Base-by-base conservation (phyloP, 2,329 filamentous ascomycete species). In the Dichotomopilus funicola region DNA sequence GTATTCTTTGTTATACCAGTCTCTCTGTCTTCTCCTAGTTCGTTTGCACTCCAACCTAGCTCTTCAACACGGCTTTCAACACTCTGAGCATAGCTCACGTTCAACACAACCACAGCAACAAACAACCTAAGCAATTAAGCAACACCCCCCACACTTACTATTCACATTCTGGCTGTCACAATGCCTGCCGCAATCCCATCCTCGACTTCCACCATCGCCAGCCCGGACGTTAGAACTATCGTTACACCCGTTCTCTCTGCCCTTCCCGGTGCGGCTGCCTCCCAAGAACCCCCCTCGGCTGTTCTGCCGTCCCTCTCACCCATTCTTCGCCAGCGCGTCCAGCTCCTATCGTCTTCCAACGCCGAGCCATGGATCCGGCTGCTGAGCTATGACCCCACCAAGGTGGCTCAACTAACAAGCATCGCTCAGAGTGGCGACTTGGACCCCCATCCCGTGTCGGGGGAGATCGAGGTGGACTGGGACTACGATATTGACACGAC, bases 401-500 rank as follows among this genome's bases (percentile, higher is more conserved):
- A 78, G 59, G 74, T 77, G 3, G 73, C 80, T 44, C 79, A 75
- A 61, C 75, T 92, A 13, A 75, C 78, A n/a, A 74, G 81, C 56
- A 73, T 86, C 11, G 82, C 83, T 36, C 78, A 79, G 62, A 78
- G 79, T 54, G 81, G 87, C 52, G 73, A 78, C 46, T 74, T 92
- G 36, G 87, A 91, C 68, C 87, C 87, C n/a, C 89, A 94, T 65
- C 89, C 89, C 3, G 82, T 87, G 4, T 90, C 87, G 2, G 88
- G 88, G 53, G 88, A 91, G 69, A 81, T 92, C 53, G 88, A 92
- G 71, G 71, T 91, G 19, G 84, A 88, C 68, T 82, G 80, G 77
- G 79, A 83, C 64, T 78, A 76, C 55, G 86, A 89, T 55, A 78
- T 82, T 6, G 75, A 82, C 57, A 75, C 78, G 34, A 77, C 79